These are phyloP conservation scores for Psilocybe sp. DNA, from an alignment of 768 basidiomycete species.

Conservation along the genomic window DNA sequence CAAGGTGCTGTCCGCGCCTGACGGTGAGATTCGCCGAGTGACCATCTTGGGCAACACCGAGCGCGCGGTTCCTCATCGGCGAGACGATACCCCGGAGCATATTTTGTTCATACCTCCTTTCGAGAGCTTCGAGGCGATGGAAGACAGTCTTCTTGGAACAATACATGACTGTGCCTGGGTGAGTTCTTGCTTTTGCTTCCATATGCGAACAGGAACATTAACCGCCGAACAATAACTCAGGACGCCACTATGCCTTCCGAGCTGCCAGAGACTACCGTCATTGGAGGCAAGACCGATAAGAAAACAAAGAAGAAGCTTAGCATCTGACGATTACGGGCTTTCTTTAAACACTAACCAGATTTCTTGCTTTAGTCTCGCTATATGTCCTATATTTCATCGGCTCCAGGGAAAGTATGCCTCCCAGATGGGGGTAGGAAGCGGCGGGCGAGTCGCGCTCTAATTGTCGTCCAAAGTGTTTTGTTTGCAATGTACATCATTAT, in stretches of 20 bases:
- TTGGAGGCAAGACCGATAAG: too few species aligned
- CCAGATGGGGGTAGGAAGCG: too few species aligned
- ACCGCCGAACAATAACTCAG: neutral
- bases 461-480: too few species aligned
- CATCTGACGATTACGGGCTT: too few species aligned
- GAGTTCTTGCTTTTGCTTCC: conserved; percentile 2
- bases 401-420: too few species aligned
- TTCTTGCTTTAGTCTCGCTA: too few species aligned
- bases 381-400: too few species aligned
- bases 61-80: conserved; percentile 21
- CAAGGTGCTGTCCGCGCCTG: conserved; percentile 23
- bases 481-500: too few species aligned
- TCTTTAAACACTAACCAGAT: too few species aligned
- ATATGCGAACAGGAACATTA: neutral
- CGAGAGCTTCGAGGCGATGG: conserved; percentile 20
- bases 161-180: conserved; percentile 23
- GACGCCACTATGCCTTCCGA: conserved; percentile 11
- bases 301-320: too few species aligned
- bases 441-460: too few species aligned
- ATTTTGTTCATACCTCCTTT: conserved; percentile 23
- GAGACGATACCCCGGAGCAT: conserved; percentile 24
- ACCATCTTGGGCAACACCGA: conserved; percentile 24
- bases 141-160: conserved; percentile 17
- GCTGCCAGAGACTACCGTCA: neutral
- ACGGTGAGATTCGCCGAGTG: conserved; percentile 22